Evolutionary conservation across 345 rosid genomes (phyloP).

Genomic region (Citrus maxima): DNA sequence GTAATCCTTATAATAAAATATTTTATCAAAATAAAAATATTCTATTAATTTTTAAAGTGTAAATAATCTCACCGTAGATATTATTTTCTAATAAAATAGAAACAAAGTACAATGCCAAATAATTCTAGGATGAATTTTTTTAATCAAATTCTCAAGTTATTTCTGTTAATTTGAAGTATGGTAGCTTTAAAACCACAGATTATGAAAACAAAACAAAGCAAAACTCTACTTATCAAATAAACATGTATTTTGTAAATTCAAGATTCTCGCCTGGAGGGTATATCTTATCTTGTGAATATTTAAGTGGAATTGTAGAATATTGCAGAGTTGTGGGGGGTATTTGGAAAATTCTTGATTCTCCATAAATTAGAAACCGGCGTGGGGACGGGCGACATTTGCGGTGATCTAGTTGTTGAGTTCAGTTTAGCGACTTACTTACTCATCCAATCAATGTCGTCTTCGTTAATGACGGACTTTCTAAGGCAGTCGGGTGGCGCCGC

Average conservation of each 20-base stretch:
- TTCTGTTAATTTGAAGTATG: too few relatives aligned
- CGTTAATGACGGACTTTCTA: slow-evolving; percentile 50
- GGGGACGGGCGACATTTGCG: too few relatives aligned
- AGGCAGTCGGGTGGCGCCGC: slow-evolving; percentile 55
- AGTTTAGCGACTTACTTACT: neutral
- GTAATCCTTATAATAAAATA: too few relatives aligned
- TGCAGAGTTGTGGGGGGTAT: neutral
- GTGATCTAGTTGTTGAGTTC: neutral
- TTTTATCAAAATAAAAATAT: too few relatives aligned
- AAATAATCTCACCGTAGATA: too few relatives aligned
- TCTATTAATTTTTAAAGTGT: too few relatives aligned
- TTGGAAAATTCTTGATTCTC: neutral
- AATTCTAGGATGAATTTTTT: too few relatives aligned
- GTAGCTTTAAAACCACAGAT: too few relatives aligned
- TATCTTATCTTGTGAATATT: neutral
- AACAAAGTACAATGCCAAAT: too few relatives aligned
- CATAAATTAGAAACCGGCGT: neutral
- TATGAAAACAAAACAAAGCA: too few relatives aligned
- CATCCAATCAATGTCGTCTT: slow-evolving; percentile 10
- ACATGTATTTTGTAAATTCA: neutral
- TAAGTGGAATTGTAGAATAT: neutral
- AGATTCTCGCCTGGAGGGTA: neutral
- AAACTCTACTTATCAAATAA: too few relatives aligned
- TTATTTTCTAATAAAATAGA: too few relatives aligned
- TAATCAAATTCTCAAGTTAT: neutral